Conservation (phyloP, 805 yeast genomes). For the Diddensiella caesifluorescens region DNA sequence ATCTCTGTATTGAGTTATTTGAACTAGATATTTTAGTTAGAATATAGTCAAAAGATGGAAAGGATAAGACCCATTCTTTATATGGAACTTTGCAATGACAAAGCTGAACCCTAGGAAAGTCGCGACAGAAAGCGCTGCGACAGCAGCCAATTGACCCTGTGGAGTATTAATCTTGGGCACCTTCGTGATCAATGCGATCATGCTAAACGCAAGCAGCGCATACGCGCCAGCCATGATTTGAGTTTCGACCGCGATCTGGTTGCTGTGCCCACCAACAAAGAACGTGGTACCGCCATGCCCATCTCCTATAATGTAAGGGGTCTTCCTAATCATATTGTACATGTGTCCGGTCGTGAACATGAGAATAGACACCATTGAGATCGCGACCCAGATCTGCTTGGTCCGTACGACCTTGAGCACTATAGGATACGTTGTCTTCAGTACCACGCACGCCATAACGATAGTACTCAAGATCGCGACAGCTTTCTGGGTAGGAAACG, state of each 20-base stretch:
- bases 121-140: constrained; percentile 39
- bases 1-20: neutral
- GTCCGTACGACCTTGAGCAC: constrained; percentile 42
- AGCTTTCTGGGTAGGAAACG: constrained; percentile 28
- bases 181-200: constrained; percentile 54
- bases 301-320: constrained; percentile 46
- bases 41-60: constrained; percentile 45
- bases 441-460: constrained; percentile 4
- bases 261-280: constrained; percentile 61
- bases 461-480: constrained; percentile 16
- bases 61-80: constrained; percentile 77
- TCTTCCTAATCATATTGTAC: constrained; percentile 81
- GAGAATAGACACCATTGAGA: constrained; percentile 57
- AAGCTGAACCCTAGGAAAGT: constrained; percentile 58
- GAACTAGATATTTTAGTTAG: too few relatives aligned
- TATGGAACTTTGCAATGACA: constrained; percentile 57
- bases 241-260: constrained; percentile 83
- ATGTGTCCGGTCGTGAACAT: constrained; percentile 84
- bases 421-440: constrained; percentile 24
- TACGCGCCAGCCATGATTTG: constrained; percentile 74
- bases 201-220: constrained; percentile 57
- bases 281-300: constrained; percentile 43
- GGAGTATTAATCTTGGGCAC: constrained; percentile 46
- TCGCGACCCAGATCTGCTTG: constrained; percentile 66
- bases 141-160: constrained; percentile 45